Evolutionary conservation across 2,329 filamentous ascomycete species (phyloP).

Genomic region (Apiospora rasikravindrae): DNA sequence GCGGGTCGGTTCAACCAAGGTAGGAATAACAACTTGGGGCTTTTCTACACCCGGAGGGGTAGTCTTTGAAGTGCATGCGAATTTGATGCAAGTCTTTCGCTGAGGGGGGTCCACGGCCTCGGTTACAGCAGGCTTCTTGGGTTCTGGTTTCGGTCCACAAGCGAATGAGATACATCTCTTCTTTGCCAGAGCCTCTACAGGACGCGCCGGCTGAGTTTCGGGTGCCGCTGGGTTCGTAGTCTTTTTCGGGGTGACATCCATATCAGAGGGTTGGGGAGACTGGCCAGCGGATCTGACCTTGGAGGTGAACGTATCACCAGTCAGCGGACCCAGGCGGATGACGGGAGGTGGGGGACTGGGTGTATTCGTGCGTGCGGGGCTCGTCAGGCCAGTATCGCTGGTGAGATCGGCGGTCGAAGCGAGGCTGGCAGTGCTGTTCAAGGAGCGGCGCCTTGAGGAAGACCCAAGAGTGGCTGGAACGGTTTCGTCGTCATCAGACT

Average conservation of each 20-base stretch:
- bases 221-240: conserved; percentile 22
- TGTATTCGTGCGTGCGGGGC: conserved; percentile 83
- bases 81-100: conserved; percentile 72
- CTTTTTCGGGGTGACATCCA: conserved; percentile 30
- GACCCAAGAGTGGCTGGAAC: conserved; percentile 44
- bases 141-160: conserved; percentile 70
- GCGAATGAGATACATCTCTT: conserved; percentile 94
- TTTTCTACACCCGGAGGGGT: conserved; percentile 43
- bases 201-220: conserved; percentile 52
- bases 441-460: conserved; percentile 63
- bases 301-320: conserved; percentile 35
- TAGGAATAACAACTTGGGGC: conserved; percentile 26
- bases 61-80: conserved; percentile 70
- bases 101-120: conserved; percentile 45
- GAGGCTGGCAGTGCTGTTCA: conserved; percentile 79
- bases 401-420: conserved; percentile 89
- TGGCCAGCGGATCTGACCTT: conserved; percentile 35
- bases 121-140: conserved; percentile 48
- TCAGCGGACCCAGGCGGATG: conserved; percentile 52
- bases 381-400: conserved; percentile 92
- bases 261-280: conserved; percentile 34
- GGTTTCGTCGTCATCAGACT: conserved; percentile 60
- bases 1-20: conserved; percentile 25
- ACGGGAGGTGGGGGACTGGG: conserved; percentile 84
- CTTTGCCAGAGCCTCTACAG: conserved; percentile 70